A percentile compares a stretch with the other conserved stretches of the same genome.
Evolutionary conservation across 148 eudicot genomes (phyloP).

Genomic region (Amaranthus palmeri): DNA sequence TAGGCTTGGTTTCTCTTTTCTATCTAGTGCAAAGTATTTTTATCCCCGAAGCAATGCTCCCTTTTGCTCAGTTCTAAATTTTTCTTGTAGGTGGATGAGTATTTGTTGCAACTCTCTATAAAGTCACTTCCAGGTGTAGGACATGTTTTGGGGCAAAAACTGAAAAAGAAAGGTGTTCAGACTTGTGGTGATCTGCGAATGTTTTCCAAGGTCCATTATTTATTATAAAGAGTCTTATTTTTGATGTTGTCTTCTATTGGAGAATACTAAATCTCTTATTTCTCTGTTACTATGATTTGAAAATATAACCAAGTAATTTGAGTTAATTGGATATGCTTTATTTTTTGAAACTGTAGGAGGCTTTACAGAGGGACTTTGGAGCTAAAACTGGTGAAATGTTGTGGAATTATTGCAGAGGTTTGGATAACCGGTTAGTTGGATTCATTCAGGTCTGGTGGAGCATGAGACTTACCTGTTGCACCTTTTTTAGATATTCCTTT

Average conservation of each 20-base stretch:
- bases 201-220: constrained; percentile 63
- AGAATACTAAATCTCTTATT: not conserved
- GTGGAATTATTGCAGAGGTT: constrained; percentile 84
- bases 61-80: not conserved
- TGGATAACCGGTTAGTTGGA: constrained; percentile 79
- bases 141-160: constrained; percentile 72
- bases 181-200: constrained; percentile 73
- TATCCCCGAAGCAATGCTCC: not conserved
- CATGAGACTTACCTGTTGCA: not conserved
- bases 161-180: constrained; percentile 61
- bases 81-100: constrained; percentile 65
- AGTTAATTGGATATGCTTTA: not conserved
- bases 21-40: not conserved
- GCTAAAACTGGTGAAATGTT: constrained; percentile 93
- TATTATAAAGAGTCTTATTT: not conserved
- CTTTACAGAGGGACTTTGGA: constrained; percentile 83
- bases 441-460: constrained; percentile 52
- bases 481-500: not conserved
- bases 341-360: constrained; percentile 49
- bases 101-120: constrained; percentile 62
- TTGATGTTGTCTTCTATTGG: constrained; percentile 2
- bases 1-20: not conserved
- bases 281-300: not conserved
- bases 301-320: not conserved
- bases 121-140: constrained; percentile 97